Conservation (phyloP, 2,329 filamentous ascomycete genomes). For the Colletotrichum sp. region DNA sequence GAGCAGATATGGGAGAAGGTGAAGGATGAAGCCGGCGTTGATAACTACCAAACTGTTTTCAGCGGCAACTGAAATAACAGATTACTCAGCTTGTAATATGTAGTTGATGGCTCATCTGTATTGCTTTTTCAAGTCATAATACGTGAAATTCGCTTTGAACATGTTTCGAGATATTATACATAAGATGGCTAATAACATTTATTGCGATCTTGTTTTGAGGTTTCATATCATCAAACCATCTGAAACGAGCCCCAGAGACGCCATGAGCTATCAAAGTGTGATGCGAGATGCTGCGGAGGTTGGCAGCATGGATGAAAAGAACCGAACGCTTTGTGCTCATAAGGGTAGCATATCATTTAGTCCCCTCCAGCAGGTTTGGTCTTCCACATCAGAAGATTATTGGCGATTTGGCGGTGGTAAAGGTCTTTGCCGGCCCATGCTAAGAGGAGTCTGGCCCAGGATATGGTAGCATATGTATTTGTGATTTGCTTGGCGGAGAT, state of each 20-base stretch:
- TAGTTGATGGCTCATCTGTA: not conserved
- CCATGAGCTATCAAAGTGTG: not conserved
- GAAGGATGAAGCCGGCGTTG: not conserved
- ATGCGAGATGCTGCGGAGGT: not conserved
- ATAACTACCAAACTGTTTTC: not conserved
- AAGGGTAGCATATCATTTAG: too few species aligned
- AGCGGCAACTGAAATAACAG: not conserved
- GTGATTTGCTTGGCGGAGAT: not conserved
- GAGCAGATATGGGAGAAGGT: not conserved
- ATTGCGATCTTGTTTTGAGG: not conserved
- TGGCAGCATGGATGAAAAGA: not conserved
- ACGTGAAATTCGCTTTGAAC: not conserved
- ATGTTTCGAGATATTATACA: not conserved
- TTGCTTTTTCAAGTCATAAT: not conserved
- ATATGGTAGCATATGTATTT: not conserved
- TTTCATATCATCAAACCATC: not conserved
- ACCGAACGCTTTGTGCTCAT: not conserved
- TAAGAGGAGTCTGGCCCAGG: not conserved
- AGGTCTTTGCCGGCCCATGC: not conserved
- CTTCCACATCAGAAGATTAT: not conserved
- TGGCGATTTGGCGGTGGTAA: not conserved
- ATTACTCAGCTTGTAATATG: not conserved
- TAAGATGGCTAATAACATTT: not conserved
- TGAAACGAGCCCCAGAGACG: not conserved
- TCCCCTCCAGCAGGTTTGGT: too few species aligned